A percentile compares a stretch with the other conserved stretches of the same genome.
phyloP scores from a whole-genome alignment of 2,329 filamentous ascomycete genomes.

The Mycosphaerella sp. region DNA sequence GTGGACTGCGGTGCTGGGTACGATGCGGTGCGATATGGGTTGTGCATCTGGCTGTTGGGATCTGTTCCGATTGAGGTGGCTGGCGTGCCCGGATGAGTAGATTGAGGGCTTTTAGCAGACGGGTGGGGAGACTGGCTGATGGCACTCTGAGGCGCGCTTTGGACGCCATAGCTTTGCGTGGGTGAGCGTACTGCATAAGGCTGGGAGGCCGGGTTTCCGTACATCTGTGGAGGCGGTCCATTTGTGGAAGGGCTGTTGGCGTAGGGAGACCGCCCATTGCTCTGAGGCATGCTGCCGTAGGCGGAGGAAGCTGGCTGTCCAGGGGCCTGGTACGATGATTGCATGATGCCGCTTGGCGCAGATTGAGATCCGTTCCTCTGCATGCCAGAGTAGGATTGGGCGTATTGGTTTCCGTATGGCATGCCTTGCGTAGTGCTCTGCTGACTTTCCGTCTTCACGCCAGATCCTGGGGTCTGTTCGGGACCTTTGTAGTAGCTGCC shows the following conservation, averaged over 20 bases:
- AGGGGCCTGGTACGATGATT: conserved; percentile 25
- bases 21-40: conserved; percentile 19
- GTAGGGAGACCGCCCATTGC: conserved; percentile 24
- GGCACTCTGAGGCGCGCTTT: conserved; percentile 26
- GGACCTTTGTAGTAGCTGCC: conserved; percentile 26
- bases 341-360: conserved; percentile 23
- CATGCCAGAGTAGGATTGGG: conserved; percentile 24
- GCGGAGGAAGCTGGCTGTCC: conserved; percentile 22
- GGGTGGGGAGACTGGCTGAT: conserved; percentile 28
- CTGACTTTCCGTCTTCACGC: conserved; percentile 26
- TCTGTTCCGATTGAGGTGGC: conserved; percentile 17
- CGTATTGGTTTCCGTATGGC: conserved; percentile 27
- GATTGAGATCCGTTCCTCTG: conserved; percentile 26
- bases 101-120: conserved; percentile 26
- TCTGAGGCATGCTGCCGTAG: conserved; percentile 24
- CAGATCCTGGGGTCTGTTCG: conserved; percentile 21
- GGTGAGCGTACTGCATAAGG: conserved; percentile 30
- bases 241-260: conserved; percentile 26
- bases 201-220: conserved; percentile 23
- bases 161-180: conserved; percentile 26
- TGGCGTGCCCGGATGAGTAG: conserved; percentile 17
- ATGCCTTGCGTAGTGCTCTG: conserved; percentile 21
- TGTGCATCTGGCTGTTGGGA: conserved; percentile 21
- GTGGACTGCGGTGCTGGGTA: conserved; percentile 25
- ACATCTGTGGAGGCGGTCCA: conserved; percentile 24